phyloP scores from a whole-genome alignment of 2,329 filamentous ascomycete species.

The Moelleriella libera region DNA sequence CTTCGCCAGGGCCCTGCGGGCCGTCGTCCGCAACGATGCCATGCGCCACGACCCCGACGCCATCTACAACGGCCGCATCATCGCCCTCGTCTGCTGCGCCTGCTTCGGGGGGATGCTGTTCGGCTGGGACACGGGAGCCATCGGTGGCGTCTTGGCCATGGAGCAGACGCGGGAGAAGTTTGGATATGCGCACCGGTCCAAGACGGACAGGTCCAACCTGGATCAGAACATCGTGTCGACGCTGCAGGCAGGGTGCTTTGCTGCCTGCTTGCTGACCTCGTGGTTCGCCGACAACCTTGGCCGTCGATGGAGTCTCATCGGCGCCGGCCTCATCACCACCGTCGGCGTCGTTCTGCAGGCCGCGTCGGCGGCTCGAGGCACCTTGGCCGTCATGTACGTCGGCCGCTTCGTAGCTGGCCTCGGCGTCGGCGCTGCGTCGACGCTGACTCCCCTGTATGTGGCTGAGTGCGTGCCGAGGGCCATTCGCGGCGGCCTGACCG shows the following conservation, averaged over 20 bases:
- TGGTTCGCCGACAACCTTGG: slow-evolving; percentile 41
- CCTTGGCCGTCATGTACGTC: slow-evolving; percentile 49
- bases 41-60: slow-evolving; percentile 53
- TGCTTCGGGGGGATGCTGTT: slow-evolving; percentile 52
- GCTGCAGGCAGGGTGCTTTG: slow-evolving; percentile 54
- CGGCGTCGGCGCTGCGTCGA: slow-evolving; percentile 35
- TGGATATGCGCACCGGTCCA: slow-evolving; percentile 15
- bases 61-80: slow-evolving; percentile 58
- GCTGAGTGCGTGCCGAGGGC: slow-evolving; percentile 35
- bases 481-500: slow-evolving; percentile 34
- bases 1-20: slow-evolving; percentile 31
- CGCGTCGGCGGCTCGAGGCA: slow-evolving; percentile 35
- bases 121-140: slow-evolving; percentile 45
- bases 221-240: slow-evolving; percentile 57
- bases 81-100: slow-evolving; percentile 46
- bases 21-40: slow-evolving; percentile 53
- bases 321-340: slow-evolving; percentile 40
- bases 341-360: slow-evolving; percentile 52
- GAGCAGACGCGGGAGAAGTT: slow-evolving; percentile 35
- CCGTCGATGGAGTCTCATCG: slow-evolving; percentile 38
- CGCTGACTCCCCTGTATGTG: slow-evolving; percentile 27
- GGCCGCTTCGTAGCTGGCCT: slow-evolving; percentile 41
- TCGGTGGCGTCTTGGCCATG: slow-evolving; percentile 52
- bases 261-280: slow-evolving; percentile 43
- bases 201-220: slow-evolving; percentile 31